These are phyloP conservation scores for Penicillium brevicompactum DNA, from an alignment of 2,329 filamentous ascomycete genomes.

Conservation along the genomic window DNA sequence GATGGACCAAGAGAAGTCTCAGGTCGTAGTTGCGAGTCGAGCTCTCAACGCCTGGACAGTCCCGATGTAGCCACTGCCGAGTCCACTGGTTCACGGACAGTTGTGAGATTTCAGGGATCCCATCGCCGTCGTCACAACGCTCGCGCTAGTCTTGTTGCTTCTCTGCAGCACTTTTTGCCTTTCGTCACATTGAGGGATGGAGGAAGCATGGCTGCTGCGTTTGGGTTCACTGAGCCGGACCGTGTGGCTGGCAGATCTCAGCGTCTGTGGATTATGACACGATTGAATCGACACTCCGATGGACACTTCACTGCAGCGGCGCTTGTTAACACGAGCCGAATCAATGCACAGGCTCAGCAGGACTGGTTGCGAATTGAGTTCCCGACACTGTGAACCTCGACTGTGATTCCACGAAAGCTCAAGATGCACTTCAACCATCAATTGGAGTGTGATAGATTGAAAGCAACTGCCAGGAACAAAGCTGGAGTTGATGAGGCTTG, in stretches of 20 bases:
- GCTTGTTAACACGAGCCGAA: constrained; percentile 3
- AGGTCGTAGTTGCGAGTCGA: too few species aligned
- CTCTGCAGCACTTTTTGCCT: background rate
- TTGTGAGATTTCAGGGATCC: background rate
- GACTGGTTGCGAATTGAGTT: background rate
- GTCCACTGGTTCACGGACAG: too few species aligned
- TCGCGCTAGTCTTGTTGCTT: background rate
- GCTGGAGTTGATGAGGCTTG: too few species aligned
- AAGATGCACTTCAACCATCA: too few species aligned
- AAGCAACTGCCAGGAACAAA: too few species aligned
- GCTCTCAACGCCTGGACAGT: too few species aligned
- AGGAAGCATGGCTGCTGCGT: background rate
- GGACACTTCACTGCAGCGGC: background rate
- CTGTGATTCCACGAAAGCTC: too few species aligned
- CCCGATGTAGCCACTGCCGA: too few species aligned
- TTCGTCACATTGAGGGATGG: background rate
- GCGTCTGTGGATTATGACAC: background rate
- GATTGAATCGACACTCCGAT: background rate
- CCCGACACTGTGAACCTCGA: background rate
- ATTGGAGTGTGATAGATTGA: too few species aligned
- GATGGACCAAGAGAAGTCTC: too few species aligned
- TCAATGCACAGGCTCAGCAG: background rate
- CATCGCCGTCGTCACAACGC: too few species aligned
- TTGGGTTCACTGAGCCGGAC: constrained; percentile 1
- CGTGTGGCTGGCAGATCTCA: background rate